A percentile compares a stretch with the other conserved stretches of the same genome.
phyloP scores from a whole-genome alignment of 768 basidiomycete species.

The Psilocybe sp. region DNA sequence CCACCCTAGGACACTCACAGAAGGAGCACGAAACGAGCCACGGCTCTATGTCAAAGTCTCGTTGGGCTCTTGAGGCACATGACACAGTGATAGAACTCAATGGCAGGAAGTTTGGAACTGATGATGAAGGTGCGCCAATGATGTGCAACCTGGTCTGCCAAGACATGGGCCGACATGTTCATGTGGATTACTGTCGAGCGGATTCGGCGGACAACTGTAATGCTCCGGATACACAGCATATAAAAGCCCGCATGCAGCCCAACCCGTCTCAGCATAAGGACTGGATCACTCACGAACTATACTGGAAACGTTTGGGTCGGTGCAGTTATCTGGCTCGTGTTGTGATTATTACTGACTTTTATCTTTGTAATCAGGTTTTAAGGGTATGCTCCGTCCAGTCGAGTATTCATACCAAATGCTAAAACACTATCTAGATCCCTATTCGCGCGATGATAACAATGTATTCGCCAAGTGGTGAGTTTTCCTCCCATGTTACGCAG shows the following conservation, averaged over 20 bases:
- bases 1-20: conserved; percentile 49
- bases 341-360: no score
- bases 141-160: conserved; percentile 58
- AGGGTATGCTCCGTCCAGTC: no score
- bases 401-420: no score
- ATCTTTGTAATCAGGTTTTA: no score
- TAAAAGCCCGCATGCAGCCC: conserved; percentile 39
- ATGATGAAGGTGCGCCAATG: conserved; percentile 61
- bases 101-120: conserved; percentile 50
- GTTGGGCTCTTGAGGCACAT: conserved; percentile 55
- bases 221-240: conserved; percentile 44
- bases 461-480: no score
- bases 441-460: no score
- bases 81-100: conserved; percentile 51
- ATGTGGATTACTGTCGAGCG: conserved; percentile 55
- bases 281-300: conserved; percentile 48
- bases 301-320: conserved; percentile 58
- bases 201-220: conserved; percentile 33
- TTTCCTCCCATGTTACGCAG: no score
- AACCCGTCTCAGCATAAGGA: conserved; percentile 49
- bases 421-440: no score
- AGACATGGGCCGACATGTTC: conserved; percentile 53
- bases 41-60: conserved; percentile 58
- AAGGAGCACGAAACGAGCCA: conserved; percentile 62
- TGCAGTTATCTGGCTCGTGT: conserved; percentile 7